Conservation (phyloP, 352 stramenopile species). For the Thalassiosira livingstoniorum region DNA sequence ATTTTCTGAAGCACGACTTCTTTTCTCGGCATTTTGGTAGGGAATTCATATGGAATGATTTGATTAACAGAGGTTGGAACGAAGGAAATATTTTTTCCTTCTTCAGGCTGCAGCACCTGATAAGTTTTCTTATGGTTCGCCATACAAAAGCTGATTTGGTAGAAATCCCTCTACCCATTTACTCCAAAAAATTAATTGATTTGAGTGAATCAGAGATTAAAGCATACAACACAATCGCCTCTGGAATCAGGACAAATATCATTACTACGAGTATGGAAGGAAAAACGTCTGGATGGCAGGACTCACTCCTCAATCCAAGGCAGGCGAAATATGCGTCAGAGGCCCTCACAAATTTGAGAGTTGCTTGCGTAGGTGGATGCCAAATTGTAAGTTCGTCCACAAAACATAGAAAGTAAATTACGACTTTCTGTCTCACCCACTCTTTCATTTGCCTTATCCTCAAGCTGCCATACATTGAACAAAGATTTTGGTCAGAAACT, state of each 20-base stretch:
- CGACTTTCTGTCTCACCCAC: too few relatives aligned
- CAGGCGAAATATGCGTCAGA: constrained; percentile 73
- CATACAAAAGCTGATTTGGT: constrained; percentile 93
- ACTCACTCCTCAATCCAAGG: constrained; percentile 83
- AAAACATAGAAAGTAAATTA: not conserved
- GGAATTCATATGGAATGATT: constrained; percentile 86
- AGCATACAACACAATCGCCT: constrained; percentile 84
- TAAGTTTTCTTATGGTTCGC: constrained; percentile 93
- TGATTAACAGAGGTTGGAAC: constrained; percentile 76
- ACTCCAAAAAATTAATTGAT: constrained; percentile 50
- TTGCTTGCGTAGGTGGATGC: constrained; percentile 79
- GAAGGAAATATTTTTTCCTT: constrained; percentile 54
- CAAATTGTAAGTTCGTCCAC: constrained; percentile 54
- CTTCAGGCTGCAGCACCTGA: constrained; percentile 81
- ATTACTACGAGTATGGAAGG: constrained; percentile 80
- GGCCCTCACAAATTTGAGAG: constrained; percentile 82
- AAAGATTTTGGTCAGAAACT: constrained; percentile 74
- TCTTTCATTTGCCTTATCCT: constrained; percentile 9
- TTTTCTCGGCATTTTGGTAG: constrained; percentile 64
- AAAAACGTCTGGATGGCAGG: constrained; percentile 79
- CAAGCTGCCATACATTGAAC: constrained; percentile 51
- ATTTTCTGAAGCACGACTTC: constrained; percentile 90
- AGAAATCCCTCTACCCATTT: constrained; percentile 73
- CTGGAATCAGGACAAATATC: constrained; percentile 78
- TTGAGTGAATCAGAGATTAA: constrained; percentile 75